A percentile compares a stretch with the other conserved stretches of the same genome.
These are phyloP conservation scores for Margaritispora aquatica DNA, from an alignment of 495 filamentous ascomycete species.

Conservation along the genomic window DNA sequence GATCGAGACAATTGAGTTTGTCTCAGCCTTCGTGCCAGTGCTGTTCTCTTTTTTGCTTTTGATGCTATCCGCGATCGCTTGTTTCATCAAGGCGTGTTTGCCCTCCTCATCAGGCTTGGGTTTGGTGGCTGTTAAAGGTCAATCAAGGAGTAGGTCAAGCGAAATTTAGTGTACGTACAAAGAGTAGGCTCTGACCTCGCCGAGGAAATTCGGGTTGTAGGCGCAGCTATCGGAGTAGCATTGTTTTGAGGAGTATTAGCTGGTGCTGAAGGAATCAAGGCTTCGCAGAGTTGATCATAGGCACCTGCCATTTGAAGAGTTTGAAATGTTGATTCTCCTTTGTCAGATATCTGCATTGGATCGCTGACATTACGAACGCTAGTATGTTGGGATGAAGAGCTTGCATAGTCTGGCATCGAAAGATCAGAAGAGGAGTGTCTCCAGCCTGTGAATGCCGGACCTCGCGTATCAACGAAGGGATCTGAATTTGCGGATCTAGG, in stretches of 20 bases:
- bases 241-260: conserved; percentile 33
- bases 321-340: conserved; percentile 30
- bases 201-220: neutral
- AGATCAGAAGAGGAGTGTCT: conserved; percentile 39
- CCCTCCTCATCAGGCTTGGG: neutral
- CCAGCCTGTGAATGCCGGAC: conserved; percentile 24
- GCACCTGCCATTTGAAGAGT: conserved; percentile 28
- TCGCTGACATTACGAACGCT: conserved; percentile 37
- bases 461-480: conserved; percentile 33
- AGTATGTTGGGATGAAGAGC: conserved; percentile 27
- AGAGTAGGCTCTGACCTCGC: neutral
- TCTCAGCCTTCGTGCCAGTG: neutral
- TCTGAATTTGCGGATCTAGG: conserved; percentile 26
- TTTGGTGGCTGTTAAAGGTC: neutral
- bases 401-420: conserved; percentile 47
- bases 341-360: conserved; percentile 19
- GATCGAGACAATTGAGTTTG: neutral
- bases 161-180: neutral
- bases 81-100: neutral
- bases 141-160: neutral
- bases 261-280: conserved; percentile 38
- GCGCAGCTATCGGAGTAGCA: conserved; percentile 1
- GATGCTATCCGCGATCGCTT: neutral
- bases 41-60: conserved; percentile 19
- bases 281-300: conserved; percentile 31